phyloP scores from a whole-genome alignment of 257 asterid species.

The Gentiana macrophylla region DNA sequence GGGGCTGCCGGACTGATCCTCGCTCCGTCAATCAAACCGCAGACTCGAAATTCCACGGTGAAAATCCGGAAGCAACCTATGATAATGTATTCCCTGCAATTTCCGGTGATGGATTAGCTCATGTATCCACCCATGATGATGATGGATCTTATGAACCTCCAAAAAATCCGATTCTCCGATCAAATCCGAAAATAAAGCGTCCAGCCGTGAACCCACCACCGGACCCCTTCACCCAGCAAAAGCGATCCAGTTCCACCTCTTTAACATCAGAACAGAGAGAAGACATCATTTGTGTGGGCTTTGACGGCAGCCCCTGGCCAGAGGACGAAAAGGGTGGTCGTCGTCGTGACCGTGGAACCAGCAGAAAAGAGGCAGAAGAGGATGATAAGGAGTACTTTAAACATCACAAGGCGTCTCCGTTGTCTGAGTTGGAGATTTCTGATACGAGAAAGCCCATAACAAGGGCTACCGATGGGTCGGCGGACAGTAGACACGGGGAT shows the following conservation, averaged over 20 bases:
- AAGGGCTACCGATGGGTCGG: conserved; percentile 44
- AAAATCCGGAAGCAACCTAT: conserved; percentile 30
- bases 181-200: conserved; percentile 32
- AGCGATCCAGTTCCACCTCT: conserved; percentile 16
- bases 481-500: conserved; percentile 9
- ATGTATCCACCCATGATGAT: conserved; percentile 14
- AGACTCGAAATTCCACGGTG: conserved; percentile 57
- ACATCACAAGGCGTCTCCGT: conserved; percentile 65
- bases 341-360: conserved; percentile 6
- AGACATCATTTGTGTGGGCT: conserved; percentile 32
- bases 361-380: conserved; percentile 26
- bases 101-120: conserved; percentile 11
- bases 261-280: not conserved
- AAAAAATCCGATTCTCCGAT: conserved; percentile 19
- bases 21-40: conserved; percentile 39
- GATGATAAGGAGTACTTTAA: conserved; percentile 43
- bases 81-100: conserved; percentile 23
- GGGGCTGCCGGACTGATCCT: conserved; percentile 1
- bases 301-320: conserved; percentile 63
- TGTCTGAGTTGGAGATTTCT: conserved; percentile 50
- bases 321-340: conserved; percentile 10
- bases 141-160: conserved; percentile 27
- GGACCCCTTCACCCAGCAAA: conserved; percentile 44
- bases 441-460: conserved; percentile 63
- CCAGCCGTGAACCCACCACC: conserved; percentile 31